These are phyloP conservation scores for Marasmius fiardii DNA, from an alignment of 1,284 basidiomycete species.

Conservation along the genomic window DNA sequence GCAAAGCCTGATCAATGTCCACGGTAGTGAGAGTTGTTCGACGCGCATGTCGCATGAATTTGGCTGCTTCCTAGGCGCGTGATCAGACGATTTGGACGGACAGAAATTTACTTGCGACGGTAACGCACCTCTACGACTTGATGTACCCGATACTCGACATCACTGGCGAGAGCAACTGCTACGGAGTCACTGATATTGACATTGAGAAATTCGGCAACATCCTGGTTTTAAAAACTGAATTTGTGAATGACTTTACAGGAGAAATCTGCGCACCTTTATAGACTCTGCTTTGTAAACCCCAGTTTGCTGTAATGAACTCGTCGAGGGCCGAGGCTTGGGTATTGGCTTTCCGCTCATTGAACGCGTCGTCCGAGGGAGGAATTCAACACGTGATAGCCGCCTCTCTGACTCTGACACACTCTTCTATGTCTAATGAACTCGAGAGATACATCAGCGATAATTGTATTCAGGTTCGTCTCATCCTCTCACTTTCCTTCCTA, in stretches of 20 bases:
- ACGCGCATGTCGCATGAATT: constrained; percentile 94
- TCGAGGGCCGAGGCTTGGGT: constrained; percentile 35
- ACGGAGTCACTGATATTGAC: constrained; percentile 81
- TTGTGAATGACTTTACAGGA: constrained; percentile 14
- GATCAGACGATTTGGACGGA: not conserved
- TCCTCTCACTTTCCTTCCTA: not conserved
- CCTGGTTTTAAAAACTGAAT: constrained; percentile 47
- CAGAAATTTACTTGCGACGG: constrained; percentile 5
- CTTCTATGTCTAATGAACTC: constrained; percentile 53
- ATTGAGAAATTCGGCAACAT: constrained; percentile 88
- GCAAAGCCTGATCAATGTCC: constrained; percentile 92
- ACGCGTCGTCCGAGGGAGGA: too few species aligned
- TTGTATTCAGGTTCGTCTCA: constrained; percentile 65
- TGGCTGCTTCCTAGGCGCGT: constrained; percentile 86
- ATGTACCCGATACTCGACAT: constrained; percentile 96
- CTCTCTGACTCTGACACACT: not conserved
- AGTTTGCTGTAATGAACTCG: constrained; percentile 42
- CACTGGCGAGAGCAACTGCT: constrained; percentile 85
- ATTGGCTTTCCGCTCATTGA: constrained; percentile 6
- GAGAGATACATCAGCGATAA: constrained; percentile 86
- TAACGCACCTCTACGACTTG: constrained; percentile 80
- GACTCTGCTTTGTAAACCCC: constrained; percentile 67
- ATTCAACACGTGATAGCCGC: too few species aligned
- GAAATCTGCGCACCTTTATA: constrained; percentile 45
- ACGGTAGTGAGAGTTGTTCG: constrained; percentile 83